Evolutionary conservation across 2,329 filamentous ascomycete species (phyloP), one percentile per base, ranked within the genome.

Genomic region (Fulvia fulva): DNA sequence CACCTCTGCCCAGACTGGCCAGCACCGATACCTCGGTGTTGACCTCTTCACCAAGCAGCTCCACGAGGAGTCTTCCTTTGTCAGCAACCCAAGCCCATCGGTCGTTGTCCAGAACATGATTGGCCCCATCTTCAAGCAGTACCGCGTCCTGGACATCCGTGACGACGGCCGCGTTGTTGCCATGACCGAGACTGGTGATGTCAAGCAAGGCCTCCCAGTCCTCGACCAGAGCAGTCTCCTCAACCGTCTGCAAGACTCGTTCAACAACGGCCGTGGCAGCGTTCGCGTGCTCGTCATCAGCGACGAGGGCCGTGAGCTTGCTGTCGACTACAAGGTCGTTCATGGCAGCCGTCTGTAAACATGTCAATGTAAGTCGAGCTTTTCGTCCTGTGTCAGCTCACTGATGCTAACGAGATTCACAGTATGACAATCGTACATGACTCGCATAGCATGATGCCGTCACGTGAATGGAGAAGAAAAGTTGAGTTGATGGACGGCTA

Each of bases 31-130:
- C 86, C 90, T 99, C 65, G 94, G 94, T 86, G 94, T 99, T 69
- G 94, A 99, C 80, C 89, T 99, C 74, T 99, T 99, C 90, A 97
- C 92, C 84, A 96, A 96, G 86, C 91, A 97, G 83, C 86, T 99
- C 67, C 91, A 97, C 75, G 94, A 99, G 83, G 94, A 99, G 88
- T 96, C 91, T 58, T 93, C 89, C 72, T 97, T 96, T 81, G 87
- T 97, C 81, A 92, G 90, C 80, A 95, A 96, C 88, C 94, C 94
- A 66, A 90, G 89, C 67, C 93, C 93, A 70, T 96, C 90, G 70
- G 94, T 99, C 62, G 87, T 97, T 65, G 93, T 99, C 73, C 94
- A 99, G 88, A 97, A 93, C 82, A 97, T 99, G 91, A 89, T 96
- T 68, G 94, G 93, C 71, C 94, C 94, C 65, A 87, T 97, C 82